phyloP scores from a whole-genome alignment of 2,329 filamentous ascomycete species.

The Onygenales sp. region DNA sequence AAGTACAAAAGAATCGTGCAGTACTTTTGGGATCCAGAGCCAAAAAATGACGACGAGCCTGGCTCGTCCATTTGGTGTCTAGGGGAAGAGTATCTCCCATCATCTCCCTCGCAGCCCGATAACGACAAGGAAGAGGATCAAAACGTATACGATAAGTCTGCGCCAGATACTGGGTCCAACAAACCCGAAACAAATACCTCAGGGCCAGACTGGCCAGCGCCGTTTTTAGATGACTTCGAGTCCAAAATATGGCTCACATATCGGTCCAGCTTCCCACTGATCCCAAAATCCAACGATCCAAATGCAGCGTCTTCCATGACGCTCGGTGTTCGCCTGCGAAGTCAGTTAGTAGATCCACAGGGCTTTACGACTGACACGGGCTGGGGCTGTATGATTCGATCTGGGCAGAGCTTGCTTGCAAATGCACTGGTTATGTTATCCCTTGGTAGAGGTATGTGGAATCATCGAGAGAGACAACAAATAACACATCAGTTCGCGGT shows the following conservation, averaged over 20 bases:
- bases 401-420: conserved; percentile 83
- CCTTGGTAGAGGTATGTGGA: conserved; percentile 62
- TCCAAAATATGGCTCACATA: conserved; percentile 96
- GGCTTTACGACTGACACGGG: conserved; percentile 91
- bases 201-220: conserved; percentile 61
- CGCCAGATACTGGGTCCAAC: neutral
- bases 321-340: conserved; percentile 74
- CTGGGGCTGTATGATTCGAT: conserved; percentile 98
- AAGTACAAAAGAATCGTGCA: conserved; percentile 76
- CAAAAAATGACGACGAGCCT: conserved; percentile 62
- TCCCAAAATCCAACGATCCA: conserved; percentile 67
- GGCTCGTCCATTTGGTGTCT: conserved; percentile 78
- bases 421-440: conserved; percentile 67
- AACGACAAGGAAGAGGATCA: neutral
- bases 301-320: conserved; percentile 64
- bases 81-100: conserved; percentile 46
- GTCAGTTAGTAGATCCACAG: conserved; percentile 63
- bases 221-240: conserved; percentile 87
- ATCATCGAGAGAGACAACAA: neutral
- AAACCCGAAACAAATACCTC: neutral
- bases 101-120: conserved; percentile 2
- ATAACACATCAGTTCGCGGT: conserved; percentile 11
- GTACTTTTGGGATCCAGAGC: conserved; percentile 86
- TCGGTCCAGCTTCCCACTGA: conserved; percentile 72
- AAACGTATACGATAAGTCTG: neutral